Conservation (phyloP, 768 basidiomycete genomes). For the Russula sp. region DNA sequence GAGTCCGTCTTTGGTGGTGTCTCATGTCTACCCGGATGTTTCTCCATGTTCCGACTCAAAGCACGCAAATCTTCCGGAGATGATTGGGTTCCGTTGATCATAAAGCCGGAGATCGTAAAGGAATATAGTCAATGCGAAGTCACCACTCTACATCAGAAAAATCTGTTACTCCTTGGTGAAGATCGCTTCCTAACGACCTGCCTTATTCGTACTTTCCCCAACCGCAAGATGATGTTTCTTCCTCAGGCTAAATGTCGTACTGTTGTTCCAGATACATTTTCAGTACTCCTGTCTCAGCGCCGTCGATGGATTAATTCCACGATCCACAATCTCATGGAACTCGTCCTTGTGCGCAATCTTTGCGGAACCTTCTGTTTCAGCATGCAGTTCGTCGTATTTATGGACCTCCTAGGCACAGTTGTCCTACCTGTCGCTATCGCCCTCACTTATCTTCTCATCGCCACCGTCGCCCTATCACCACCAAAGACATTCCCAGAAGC, state of each 20-base stretch:
- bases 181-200: constrained; percentile 98
- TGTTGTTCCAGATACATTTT: constrained; percentile 93
- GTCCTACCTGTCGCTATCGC: constrained; percentile 92
- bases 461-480: constrained; percentile 74
- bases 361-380: constrained; percentile 99
- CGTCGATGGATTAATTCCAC: constrained; percentile 99
- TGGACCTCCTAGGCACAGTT: constrained; percentile 90
- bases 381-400: constrained; percentile 99
- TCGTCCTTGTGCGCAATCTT: constrained; percentile 92
- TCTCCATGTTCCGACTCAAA: constrained; percentile 99
- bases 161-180: constrained; percentile 91
- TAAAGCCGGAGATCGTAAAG: constrained; percentile 95
- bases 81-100: constrained; percentile 96
- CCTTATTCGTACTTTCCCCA: constrained; percentile 94
- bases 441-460: constrained; percentile 85
- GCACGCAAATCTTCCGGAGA: constrained; percentile 83
- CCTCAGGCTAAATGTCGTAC: constrained; percentile 95
- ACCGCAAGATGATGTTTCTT: constrained; percentile 99
- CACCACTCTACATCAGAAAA: constrained; percentile 95
- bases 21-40: constrained; percentile 98
- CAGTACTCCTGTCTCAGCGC: constrained; percentile 90
- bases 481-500: constrained; percentile 87
- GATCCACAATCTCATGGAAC: constrained; percentile 98
- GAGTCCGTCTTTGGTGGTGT: constrained; percentile 99
- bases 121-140: constrained; percentile 96